These are phyloP conservation scores for Priceomyces haplophilus DNA, from an alignment of 805 yeast species.

Conservation along the genomic window DNA sequence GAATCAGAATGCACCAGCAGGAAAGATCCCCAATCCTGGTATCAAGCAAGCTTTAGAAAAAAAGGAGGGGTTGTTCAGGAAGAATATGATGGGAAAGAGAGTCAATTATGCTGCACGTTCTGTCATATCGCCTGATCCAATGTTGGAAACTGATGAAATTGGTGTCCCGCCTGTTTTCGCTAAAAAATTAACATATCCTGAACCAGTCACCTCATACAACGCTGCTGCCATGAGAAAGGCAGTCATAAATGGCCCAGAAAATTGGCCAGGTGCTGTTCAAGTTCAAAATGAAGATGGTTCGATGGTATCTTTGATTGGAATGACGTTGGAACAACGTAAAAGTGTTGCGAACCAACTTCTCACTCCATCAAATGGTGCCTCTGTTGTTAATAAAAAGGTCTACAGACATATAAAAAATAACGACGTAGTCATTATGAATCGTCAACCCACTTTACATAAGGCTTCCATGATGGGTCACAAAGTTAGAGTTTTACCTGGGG, in stretches of 20 bases:
- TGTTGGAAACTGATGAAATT: slow-evolving; percentile 93
- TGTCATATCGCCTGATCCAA: slow-evolving; percentile 98
- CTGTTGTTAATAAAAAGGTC: slow-evolving; percentile 84
- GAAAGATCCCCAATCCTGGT: slow-evolving; percentile 84
- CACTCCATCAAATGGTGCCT: slow-evolving; percentile 72
- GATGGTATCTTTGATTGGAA: slow-evolving; percentile 74
- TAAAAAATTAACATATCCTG: slow-evolving; percentile 91
- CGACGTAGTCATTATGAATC: slow-evolving; percentile 96
- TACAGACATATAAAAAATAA: slow-evolving; percentile 90
- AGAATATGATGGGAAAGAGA: slow-evolving; percentile 99
- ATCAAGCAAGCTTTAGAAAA: slow-evolving; percentile 96
- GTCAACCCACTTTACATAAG: slow-evolving; percentile 98
- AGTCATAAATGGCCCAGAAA: slow-evolving; percentile 94
- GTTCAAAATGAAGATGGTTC: slow-evolving; percentile 95
- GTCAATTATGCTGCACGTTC: slow-evolving; percentile 99
- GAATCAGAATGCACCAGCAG: slow-evolving; percentile 68
- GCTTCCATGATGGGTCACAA: slow-evolving; percentile 99
- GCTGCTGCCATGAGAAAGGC: slow-evolving; percentile 89
- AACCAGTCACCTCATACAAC: slow-evolving; percentile 92
- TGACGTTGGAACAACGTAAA: slow-evolving; percentile 91
- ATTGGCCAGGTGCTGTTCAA: slow-evolving; percentile 98
- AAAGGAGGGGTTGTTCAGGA: slow-evolving; percentile 97
- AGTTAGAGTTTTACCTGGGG: slow-evolving; percentile 95
- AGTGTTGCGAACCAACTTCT: slow-evolving; percentile 90
- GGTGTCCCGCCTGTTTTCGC: slow-evolving; percentile 99